Percentiles rank a stretch among this genome's conserved stretches.
Evolutionary conservation across 371 early-diverging fungal species (phyloP).

Genomic region (Haplosporangium sp.): DNA sequence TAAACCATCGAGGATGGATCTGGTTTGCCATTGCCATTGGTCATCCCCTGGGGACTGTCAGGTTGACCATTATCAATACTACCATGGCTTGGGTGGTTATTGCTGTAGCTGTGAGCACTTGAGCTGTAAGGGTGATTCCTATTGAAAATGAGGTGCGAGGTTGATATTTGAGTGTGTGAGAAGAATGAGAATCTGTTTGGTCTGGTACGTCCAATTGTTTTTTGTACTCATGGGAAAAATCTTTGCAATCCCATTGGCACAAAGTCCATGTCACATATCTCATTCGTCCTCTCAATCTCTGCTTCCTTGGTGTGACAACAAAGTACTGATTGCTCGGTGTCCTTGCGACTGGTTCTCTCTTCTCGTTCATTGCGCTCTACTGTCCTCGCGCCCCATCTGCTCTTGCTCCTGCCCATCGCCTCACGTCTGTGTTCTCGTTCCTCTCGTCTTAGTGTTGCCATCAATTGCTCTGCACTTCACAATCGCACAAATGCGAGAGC

Average conservation of each 20-base stretch:
- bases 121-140: conserved; percentile 34
- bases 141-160: neutral
- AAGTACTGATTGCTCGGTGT: neutral
- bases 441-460: too few species aligned
- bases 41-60: conserved; percentile 12
- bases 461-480: too few species aligned
- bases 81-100: conserved; percentile 15
- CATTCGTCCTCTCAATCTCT: neutral
- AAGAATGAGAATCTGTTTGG: neutral
- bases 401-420: too few species aligned
- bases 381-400: neutral
- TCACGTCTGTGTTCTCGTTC: too few species aligned
- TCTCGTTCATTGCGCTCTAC: neutral
- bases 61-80: conserved; percentile 24
- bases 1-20: conserved; percentile 22
- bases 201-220: neutral
- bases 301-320: conserved; percentile 1
- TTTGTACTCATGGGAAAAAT: conserved; percentile 20
- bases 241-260: conserved; percentile 22
- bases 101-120: conserved; percentile 21
- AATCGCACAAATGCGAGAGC: too few species aligned
- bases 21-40: conserved; percentile 8
- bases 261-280: too few species aligned
- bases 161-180: neutral
- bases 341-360: neutral